Conservation (phyloP, 1,284 basidiomycete species). For the Sparassis latifolia region DNA sequence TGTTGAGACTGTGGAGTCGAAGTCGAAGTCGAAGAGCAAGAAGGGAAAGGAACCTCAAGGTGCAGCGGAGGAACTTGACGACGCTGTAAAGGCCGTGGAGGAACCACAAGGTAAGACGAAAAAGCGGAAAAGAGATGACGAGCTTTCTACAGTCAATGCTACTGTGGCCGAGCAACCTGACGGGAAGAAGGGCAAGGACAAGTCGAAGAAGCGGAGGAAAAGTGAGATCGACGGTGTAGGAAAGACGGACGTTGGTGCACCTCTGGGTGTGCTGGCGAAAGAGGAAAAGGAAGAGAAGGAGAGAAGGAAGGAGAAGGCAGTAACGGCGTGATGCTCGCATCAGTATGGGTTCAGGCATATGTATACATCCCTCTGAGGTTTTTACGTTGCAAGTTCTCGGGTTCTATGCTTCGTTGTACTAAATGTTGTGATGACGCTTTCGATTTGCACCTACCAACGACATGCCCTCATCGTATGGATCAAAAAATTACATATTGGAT, state of each 20-base stretch:
- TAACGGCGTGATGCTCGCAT: slow-evolving; percentile 17
- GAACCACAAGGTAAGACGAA: slow-evolving; percentile 15
- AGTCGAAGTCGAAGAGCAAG: slow-evolving; percentile 3
- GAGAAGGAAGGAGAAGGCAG: slow-evolving; percentile 24
- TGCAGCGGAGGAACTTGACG: not conserved
- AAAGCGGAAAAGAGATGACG: not conserved
- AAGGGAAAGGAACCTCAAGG: slow-evolving; percentile 9
- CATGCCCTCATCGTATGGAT: not conserved
- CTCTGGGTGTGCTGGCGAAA: slow-evolving; percentile 7
- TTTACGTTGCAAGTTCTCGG: no score
- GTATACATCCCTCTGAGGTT: no score
- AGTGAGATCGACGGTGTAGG: slow-evolving; percentile 1
- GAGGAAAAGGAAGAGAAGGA: slow-evolving; percentile 20
- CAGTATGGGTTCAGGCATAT: not conserved
- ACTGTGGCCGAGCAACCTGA: slow-evolving; percentile 9
- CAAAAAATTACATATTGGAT: slow-evolving; percentile 12
- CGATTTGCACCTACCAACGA: no score
- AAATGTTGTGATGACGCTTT: no score
- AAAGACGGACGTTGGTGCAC: slow-evolving; percentile 11
- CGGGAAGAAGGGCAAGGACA: slow-evolving; percentile 8
- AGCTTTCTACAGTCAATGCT: slow-evolving; percentile 1
- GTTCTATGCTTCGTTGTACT: no score
- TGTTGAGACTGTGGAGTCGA: no score
- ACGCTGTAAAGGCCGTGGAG: slow-evolving; percentile 3
- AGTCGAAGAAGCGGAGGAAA: slow-evolving; percentile 14